These are phyloP conservation scores for Melaleuca alternifolia DNA, from an alignment of 345 rosid genomes.

Conservation along the genomic window DNA sequence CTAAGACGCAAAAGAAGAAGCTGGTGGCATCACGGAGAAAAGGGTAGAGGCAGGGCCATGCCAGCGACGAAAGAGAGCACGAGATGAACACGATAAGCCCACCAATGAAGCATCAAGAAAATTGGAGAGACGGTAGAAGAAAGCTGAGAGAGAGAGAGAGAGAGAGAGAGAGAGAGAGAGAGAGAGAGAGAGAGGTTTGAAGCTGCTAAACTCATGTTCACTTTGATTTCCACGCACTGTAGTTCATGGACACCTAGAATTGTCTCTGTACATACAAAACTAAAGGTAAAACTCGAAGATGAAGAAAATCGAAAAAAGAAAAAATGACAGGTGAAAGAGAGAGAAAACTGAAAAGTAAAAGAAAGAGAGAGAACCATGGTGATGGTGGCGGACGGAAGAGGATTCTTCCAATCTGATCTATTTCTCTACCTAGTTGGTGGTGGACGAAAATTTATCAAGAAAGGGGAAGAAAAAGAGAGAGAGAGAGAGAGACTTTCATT, in stretches of 20 bases:
- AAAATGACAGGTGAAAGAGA: background rate
- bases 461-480: background rate
- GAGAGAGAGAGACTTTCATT: background rate
- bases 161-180: background rate
- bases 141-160: background rate
- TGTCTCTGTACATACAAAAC: background rate
- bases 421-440: conserved; percentile 5
- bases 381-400: background rate
- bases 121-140: background rate
- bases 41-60: background rate
- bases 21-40: background rate
- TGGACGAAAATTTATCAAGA: background rate
- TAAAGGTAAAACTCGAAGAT: background rate
- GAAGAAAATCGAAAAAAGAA: background rate
- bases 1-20: background rate
- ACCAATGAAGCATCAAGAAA: background rate
- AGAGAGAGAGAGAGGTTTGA: background rate
- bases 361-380: background rate
- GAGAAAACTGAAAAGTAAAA: background rate
- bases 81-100: background rate
- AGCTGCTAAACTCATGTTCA: background rate
- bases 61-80: background rate
- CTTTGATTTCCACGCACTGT: background rate
- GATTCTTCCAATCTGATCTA: conserved; percentile 6
- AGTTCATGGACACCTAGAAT: background rate